phyloP scores from a whole-genome alignment of 306 rosid genomes.

The Quercus wislizeni region DNA sequence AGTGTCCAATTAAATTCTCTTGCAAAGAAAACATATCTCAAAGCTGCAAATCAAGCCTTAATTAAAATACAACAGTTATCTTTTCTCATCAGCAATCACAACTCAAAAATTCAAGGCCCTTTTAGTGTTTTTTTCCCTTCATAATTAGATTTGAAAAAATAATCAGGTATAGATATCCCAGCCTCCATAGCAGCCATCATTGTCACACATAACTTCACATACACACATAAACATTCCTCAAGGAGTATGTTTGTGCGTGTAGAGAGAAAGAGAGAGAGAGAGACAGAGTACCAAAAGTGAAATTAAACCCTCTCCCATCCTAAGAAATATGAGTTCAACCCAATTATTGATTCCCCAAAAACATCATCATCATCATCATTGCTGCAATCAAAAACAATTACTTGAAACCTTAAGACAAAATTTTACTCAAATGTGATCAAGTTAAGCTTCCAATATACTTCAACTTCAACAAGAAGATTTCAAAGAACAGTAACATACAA shows the following conservation, averaged over 20 bases:
- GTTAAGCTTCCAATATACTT: background rate
- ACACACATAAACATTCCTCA: background rate
- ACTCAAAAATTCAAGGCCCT: background rate
- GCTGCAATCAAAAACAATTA: background rate
- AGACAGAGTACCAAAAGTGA: background rate
- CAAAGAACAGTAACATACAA: background rate
- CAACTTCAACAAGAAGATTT: background rate
- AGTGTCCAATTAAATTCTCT: background rate
- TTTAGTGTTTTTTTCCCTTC: background rate
- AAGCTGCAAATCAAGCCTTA: background rate
- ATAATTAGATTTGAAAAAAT: background rate
- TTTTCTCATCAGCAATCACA: background rate
- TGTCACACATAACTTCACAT: background rate
- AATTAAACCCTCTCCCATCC: background rate
- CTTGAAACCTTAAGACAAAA: background rate
- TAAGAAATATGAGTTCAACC: background rate
- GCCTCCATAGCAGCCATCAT: background rate
- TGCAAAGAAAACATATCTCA: background rate
- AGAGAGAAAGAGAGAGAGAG: no score
- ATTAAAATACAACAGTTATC: background rate
- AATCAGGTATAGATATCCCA: background rate
- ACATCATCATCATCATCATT: background rate
- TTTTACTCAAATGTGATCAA: background rate
- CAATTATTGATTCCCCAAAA: background rate
- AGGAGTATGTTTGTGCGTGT: no score